Percentiles rank a stretch among this genome's conserved stretches.
These are phyloP conservation scores for Aspergillus sp. DNA, from an alignment of 2,329 filamentous ascomycete species.

Conservation along the genomic window DNA sequence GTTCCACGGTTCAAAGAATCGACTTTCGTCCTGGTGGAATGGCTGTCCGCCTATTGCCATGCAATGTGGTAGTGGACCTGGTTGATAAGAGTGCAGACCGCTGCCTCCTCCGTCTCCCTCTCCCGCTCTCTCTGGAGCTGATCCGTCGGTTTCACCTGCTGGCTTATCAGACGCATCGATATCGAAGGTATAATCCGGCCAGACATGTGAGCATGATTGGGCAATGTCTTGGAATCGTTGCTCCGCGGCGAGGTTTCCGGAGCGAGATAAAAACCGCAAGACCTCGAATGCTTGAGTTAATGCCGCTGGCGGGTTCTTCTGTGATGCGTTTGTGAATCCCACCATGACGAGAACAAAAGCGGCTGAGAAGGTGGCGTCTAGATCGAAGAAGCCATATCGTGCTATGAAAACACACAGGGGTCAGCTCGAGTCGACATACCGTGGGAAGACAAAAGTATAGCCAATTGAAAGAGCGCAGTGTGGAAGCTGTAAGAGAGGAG, in stretches of 20 bases:
- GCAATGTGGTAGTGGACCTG: too few relatives aligned
- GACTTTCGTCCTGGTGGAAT: too few relatives aligned
- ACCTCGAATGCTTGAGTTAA: constrained; percentile 16
- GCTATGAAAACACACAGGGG: not conserved
- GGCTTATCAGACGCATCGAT: too few relatives aligned
- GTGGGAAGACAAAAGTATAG: too few relatives aligned
- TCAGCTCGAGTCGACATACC: not conserved
- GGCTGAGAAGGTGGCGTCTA: constrained; percentile 23
- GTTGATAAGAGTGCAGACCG: too few relatives aligned
- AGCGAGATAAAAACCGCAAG: constrained; percentile 13
- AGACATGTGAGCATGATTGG: constrained; percentile 17
- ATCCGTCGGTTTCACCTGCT: too few relatives aligned
- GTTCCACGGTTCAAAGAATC: constrained; percentile 13
- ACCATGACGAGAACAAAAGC: constrained; percentile 24
- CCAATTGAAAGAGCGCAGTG: too few relatives aligned
- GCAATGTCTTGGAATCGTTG: constrained; percentile 19
- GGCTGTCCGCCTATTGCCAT: too few relatives aligned
- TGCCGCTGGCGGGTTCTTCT: constrained; percentile 12
- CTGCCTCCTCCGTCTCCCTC: too few relatives aligned
- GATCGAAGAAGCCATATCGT: constrained; percentile 23
- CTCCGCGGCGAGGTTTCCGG: constrained; percentile 18
- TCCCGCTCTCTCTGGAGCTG: too few relatives aligned
- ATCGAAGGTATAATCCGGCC: constrained; percentile 10
- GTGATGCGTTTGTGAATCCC: constrained; percentile 12
- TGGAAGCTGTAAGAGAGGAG: too few relatives aligned